A percentile compares a stretch with the other conserved stretches of the same genome.
Evolutionary conservation across 2,329 filamentous ascomycete genomes (phyloP).

Genomic region (Aurifilum marmelostoma): DNA sequence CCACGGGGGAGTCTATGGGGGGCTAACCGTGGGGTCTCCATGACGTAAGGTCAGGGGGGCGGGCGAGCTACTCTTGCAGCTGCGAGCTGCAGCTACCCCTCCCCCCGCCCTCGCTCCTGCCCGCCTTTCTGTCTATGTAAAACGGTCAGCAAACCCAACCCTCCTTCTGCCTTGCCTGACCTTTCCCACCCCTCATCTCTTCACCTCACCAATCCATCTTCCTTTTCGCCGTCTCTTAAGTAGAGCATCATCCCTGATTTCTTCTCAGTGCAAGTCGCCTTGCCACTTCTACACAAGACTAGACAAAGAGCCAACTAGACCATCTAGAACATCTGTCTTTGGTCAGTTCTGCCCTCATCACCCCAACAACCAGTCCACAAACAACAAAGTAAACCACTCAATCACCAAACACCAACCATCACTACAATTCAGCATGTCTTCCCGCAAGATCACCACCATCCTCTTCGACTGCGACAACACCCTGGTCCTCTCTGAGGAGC

Average conservation of each 20-base stretch:
- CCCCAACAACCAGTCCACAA: slow-evolving; percentile 5
- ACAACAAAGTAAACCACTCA: slow-evolving; percentile 3
- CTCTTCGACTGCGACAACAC: slow-evolving; percentile 89
- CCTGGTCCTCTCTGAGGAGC: slow-evolving; percentile 85
- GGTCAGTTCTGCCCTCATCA: background rate
- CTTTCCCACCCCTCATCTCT: background rate
- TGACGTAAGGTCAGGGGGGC: slow-evolving; percentile 6
- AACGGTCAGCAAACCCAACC: slow-evolving; percentile 14
- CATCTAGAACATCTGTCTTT: slow-evolving; percentile 15
- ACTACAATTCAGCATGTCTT: slow-evolving; percentile 23
- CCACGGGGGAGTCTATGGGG: background rate
- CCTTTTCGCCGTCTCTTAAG: background rate
- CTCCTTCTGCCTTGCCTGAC: background rate
- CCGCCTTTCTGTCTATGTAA: slow-evolving; percentile 8
- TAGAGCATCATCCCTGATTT: background rate
- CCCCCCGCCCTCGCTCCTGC: slow-evolving; percentile 1
- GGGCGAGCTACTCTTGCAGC: background rate
- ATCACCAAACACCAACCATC: slow-evolving; percentile 3
- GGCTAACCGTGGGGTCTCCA: background rate
- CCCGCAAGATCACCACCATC: slow-evolving; percentile 65
- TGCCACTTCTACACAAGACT: slow-evolving; percentile 12
- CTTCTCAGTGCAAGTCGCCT: background rate
- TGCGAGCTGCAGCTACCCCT: slow-evolving; percentile 23
- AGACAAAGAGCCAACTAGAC: slow-evolving; percentile 14
- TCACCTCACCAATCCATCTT: background rate